Conservation (phyloP, 441 rosid genomes). For the Flueggea neowawraea region DNA sequence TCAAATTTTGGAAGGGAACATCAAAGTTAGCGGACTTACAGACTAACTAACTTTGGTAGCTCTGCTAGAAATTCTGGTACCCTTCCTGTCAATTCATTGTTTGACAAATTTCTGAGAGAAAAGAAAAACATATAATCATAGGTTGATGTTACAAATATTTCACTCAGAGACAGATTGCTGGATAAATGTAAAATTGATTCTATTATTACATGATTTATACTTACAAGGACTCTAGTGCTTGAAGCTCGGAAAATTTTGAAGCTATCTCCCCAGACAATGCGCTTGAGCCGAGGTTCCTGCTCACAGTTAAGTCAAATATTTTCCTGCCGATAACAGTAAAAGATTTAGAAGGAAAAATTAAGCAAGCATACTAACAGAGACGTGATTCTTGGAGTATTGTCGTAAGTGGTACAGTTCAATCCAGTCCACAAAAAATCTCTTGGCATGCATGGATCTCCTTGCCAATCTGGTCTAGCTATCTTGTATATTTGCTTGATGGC, state of each 20-base stretch:
- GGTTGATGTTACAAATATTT: no score
- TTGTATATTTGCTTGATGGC: slow-evolving; percentile 17
- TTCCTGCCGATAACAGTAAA: no score
- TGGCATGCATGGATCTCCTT: slow-evolving; percentile 42
- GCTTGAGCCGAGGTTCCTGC: slow-evolving; percentile 22
- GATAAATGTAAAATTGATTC: no score
- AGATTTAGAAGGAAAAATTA: no score
- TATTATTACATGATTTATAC: background rate
- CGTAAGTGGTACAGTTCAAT: slow-evolving; percentile 22
- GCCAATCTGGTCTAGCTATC: slow-evolving; percentile 17
- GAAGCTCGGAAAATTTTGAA: slow-evolving; percentile 5
- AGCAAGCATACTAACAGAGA: slow-evolving; percentile 25
- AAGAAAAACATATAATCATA: no score
- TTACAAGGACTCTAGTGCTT: slow-evolving; percentile 8
- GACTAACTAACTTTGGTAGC: slow-evolving; percentile 8
- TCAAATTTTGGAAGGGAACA: no score
- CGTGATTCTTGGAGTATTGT: slow-evolving; percentile 22
- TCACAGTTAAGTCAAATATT: background rate
- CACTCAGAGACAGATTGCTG: no score
- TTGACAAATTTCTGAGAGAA: slow-evolving; percentile 16
- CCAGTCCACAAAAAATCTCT: slow-evolving; percentile 25
- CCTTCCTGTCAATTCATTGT: slow-evolving; percentile 13
- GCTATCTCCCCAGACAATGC: slow-evolving; percentile 21
- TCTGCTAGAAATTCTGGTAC: slow-evolving; percentile 21
- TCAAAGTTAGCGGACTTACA: slow-evolving; percentile 11